Evolutionary conservation across 2,329 filamentous ascomycete species (phyloP).

Genomic region (Colletotrichum costaricense): DNA sequence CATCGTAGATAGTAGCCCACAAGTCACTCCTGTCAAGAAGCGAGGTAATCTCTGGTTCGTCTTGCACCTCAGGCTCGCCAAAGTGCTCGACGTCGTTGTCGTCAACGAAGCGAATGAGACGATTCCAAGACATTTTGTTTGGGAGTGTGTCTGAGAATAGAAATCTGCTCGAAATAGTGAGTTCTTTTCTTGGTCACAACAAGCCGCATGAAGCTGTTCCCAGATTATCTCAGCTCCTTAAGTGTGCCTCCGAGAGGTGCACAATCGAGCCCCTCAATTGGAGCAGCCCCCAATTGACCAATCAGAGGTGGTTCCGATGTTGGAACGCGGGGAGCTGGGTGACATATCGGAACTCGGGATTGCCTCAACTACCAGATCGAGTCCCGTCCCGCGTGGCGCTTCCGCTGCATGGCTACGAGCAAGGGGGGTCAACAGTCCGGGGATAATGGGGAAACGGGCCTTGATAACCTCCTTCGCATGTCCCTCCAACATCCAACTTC

Average conservation of each 20-base stretch:
- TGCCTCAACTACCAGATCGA: neutral
- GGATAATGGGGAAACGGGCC: constrained; percentile 4
- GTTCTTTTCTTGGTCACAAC: neutral
- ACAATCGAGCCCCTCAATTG: neutral
- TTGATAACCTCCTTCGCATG: constrained; percentile 17
- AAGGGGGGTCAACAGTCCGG: constrained; percentile 6
- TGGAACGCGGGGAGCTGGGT: neutral
- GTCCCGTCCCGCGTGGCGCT: constrained; percentile 10
- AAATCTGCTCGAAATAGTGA: neutral
- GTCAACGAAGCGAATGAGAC: constrained; percentile 49
- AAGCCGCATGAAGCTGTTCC: neutral
- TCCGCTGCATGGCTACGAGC: neutral
- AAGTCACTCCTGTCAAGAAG: constrained; percentile 41
- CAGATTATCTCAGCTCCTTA: constrained; percentile 1
- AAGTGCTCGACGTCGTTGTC: constrained; percentile 46
- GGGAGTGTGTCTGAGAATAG: neutral
- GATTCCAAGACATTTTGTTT: constrained; percentile 40
- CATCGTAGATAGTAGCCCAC: constrained; percentile 45
- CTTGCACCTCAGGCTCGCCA: constrained; percentile 45
- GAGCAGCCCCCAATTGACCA: neutral
- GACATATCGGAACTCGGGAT: constrained; percentile 29
- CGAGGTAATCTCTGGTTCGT: constrained; percentile 41
- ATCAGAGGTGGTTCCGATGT: neutral
- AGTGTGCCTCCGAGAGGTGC: neutral
- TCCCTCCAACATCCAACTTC: neutral